phyloP scores from a whole-genome alignment of 2,329 filamentous ascomycete species.

The Reticulascus tulasneorum region DNA sequence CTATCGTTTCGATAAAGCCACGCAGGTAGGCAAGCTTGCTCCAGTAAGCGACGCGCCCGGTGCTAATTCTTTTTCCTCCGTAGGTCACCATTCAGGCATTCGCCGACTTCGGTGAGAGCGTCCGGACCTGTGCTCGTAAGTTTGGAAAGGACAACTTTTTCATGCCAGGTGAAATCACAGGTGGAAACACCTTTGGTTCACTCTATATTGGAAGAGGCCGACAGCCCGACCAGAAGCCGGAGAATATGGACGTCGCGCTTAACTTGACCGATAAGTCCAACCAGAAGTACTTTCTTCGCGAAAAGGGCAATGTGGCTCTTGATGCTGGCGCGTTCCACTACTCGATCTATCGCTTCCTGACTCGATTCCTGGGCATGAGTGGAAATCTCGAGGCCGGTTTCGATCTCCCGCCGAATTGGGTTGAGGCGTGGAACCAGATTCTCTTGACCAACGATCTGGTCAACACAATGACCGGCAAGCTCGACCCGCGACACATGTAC shows the following conservation, averaged over 20 bases:
- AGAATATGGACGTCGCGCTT: constrained; percentile 11
- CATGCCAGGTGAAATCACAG: constrained; percentile 60
- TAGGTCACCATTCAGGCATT: constrained; percentile 57
- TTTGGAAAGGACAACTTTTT: constrained; percentile 62
- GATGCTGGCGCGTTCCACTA: constrained; percentile 41
- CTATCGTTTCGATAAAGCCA: constrained; percentile 64
- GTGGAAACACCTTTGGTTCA: constrained; percentile 56
- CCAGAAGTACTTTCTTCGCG: constrained; percentile 45
- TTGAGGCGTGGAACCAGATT: constrained; percentile 52
- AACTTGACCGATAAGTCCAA: constrained; percentile 14
- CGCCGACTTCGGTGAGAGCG: constrained; percentile 51
- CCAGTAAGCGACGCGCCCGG: background rate
- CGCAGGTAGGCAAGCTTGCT: constrained; percentile 34
- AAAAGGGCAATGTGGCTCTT: constrained; percentile 45
- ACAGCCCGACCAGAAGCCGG: constrained; percentile 26
- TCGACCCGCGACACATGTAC: constrained; percentile 62
- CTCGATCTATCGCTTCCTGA: constrained; percentile 24
- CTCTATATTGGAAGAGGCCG: constrained; percentile 61
- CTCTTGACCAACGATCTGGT: constrained; percentile 55
- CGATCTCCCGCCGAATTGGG: constrained; percentile 32
- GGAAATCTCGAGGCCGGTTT: constrained; percentile 26
- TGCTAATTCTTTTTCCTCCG: too few relatives aligned
- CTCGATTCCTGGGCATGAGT: constrained; percentile 26
- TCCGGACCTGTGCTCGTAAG: constrained; percentile 52
- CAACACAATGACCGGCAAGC: constrained; percentile 56